Evolutionary conservation across 139 green algal species (phyloP), one percentile per base, ranked within the genome.

Genomic region (Picochlorum sp.): DNA sequence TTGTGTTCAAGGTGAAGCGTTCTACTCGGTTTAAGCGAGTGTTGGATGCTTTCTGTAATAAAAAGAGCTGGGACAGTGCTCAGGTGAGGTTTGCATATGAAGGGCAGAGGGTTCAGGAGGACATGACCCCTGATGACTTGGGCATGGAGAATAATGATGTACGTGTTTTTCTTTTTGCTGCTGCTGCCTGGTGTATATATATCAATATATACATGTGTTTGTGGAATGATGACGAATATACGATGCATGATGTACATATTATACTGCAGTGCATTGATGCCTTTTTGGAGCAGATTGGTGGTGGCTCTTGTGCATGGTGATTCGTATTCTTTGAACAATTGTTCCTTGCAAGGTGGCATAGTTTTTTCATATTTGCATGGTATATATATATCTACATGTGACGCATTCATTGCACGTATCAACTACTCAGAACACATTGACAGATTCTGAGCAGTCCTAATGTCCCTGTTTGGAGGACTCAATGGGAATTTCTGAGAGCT

Each of bases 1-100:
- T 79, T 4, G 57, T 78, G 24, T 80, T 80, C 69, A 71, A 74
- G 51, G 65, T 80, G 21, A 80, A 78, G 63, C 15, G 26, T 6
- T 50, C 57, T 18, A 78, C 69, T 45, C 68, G 65, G 57, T 80
- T 80, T 49, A 57, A 72, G 21, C 73, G 72, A 44, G 75, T 80
- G 31, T 34, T 80, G 18, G 45, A 69, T 18, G 63, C 70, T 5
- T 80, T 65, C 44, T 74, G 70, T 47, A 24, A 50, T 6, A 78
- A 78, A 44, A 80, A 80, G 49, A 57, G 56, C 3, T 57, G 66
- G 28, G 66, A 74, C 16, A 14, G 26, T 2, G 18, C 3, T 4
- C 45, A 73, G 37, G 70, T 76, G 50, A 59, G 66, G 41, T 78
- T 78, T 66, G 60, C 74, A 45, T 74, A 64, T 49, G 71, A 78